A percentile compares a stretch with the other conserved stretches of the same genome.
Conservation (phyloP, 2,329 filamentous ascomycete genomes). For the Neodidymelliopsis sp. region DNA sequence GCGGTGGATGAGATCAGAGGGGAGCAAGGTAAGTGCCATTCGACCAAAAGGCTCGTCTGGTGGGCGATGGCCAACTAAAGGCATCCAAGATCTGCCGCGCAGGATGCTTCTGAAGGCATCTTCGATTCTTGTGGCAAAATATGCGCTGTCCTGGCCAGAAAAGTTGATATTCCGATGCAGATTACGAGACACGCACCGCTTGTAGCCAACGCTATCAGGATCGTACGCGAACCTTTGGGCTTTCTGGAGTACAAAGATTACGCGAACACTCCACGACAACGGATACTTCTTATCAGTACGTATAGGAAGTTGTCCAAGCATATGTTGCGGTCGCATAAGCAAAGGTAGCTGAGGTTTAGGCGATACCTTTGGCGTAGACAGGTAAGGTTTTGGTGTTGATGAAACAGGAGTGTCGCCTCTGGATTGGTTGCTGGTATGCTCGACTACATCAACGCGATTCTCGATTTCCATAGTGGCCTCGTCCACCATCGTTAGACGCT, state of each 20-base stretch:
- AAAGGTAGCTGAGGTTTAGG: conserved; percentile 40
- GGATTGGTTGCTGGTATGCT: conserved; percentile 32
- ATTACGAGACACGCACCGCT: conserved; percentile 48
- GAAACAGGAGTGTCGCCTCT: conserved; percentile 41
- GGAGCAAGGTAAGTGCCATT: conserved; percentile 48
- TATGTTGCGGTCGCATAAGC: conserved; percentile 38
- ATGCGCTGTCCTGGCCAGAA: conserved; percentile 46
- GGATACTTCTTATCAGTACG: conserved; percentile 49
- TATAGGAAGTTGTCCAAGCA: conserved; percentile 45
- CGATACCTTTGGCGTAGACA: conserved; percentile 33
- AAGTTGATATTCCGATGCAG: conserved; percentile 50
- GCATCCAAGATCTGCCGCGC: conserved; percentile 51
- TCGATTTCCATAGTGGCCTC: conserved; percentile 52
- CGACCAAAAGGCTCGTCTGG: conserved; percentile 49
- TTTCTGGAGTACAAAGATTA: conserved; percentile 50
- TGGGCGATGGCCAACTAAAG: conserved; percentile 49
- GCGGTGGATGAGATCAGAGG: conserved; percentile 43
- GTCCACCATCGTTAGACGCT: conserved; percentile 49
- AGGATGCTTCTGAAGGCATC: conserved; percentile 46
- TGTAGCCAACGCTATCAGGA: conserved; percentile 49
- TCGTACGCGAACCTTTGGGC: conserved; percentile 49
- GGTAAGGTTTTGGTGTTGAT: conserved; percentile 36
- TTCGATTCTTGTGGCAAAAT: conserved; percentile 48
- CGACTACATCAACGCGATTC: conserved; percentile 47
- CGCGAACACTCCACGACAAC: conserved; percentile 47